Base-by-base conservation (phyloP, 2,329 filamentous ascomycete species). In the Xylariaceae sp. region DNA sequence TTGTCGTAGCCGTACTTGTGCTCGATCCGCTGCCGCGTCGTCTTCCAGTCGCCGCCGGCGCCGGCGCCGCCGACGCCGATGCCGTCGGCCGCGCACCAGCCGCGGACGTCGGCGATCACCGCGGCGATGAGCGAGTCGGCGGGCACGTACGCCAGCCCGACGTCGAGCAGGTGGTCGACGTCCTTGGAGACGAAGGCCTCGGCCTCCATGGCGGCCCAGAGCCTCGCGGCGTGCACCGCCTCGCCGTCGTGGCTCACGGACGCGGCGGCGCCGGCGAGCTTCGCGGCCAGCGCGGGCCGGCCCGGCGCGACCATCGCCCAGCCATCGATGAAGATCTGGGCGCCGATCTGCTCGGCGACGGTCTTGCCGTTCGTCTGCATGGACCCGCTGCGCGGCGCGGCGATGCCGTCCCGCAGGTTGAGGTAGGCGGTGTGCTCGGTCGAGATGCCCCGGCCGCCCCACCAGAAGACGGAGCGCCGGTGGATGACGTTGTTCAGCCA, bases 191-290 rank as follows among this genome's bases (percentile, higher is more conserved):
- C 23, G 23, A 61, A 62, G 0, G 59, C 58, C 29, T 58, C 55
- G 2, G 59, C 53, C 35, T 62, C 59, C 57, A 60, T 60, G 6
- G 54, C 58, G 3, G 59, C 59, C 58, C 58, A 63, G 5, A 62
- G 37, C 41, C 46, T 45, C 2, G 59, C 60, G 2, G 60, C 60
- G 32, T 57, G 38, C 1, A 63, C 56, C 0, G 58, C 43, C 16
- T 57, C 57, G 7, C 60, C 58, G 36, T 62, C 59, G 31, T 63
- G 60, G 36, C 57, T 60, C 2, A 63, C 60, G 2, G 38, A 37
- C 2, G 42, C 59, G 2, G 59, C 59, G 3, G 47, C 46, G 10
- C 46, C 37, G 0, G 60, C 59, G 7, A 63, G 38, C 12, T 37
- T 39, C 2, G 55, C 51, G 0, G 59, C 60, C 6, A 56, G 31